A percentile compares a stretch with the other conserved stretches of the same genome.
Conservation (phyloP, 345 rosid species). For the Erodium maritimum region DNA sequence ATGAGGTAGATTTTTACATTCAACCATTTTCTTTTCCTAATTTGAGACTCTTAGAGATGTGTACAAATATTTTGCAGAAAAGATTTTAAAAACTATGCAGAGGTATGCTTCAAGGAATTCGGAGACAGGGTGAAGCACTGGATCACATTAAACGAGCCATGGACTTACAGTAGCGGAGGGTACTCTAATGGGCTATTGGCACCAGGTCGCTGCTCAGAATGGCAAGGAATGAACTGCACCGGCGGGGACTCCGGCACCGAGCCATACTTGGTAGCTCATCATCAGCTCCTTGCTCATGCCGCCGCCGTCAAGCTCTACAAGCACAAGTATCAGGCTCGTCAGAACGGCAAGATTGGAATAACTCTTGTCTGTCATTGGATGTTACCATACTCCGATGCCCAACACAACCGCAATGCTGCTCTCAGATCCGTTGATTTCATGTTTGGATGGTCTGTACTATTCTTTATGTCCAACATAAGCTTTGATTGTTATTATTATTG, state of each 20-base stretch:
- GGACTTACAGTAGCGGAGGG: slow-evolving; percentile 15
- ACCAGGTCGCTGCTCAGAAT: slow-evolving; percentile 38
- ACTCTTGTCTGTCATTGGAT: slow-evolving; percentile 31
- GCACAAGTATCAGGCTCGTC: slow-evolving; percentile 26
- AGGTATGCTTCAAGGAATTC: slow-evolving; percentile 27
- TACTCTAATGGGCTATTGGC: slow-evolving; percentile 17
- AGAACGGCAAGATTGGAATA: slow-evolving; percentile 38
- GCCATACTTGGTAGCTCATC: slow-evolving; percentile 36
- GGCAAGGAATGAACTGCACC: slow-evolving; percentile 19
- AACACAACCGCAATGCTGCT: slow-evolving; percentile 19
- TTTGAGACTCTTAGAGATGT: too few species aligned
- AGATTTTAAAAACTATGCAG: slow-evolving; percentile 30
- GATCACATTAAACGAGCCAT: slow-evolving; percentile 50
- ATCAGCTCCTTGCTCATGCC: slow-evolving; percentile 44
- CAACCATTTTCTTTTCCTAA: too few species aligned
- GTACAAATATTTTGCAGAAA: too few species aligned
- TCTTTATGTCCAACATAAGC: too few species aligned
- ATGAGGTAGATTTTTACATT: too few species aligned
- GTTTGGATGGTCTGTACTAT: slow-evolving; percentile 25
- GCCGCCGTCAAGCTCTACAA: slow-evolving; percentile 24
- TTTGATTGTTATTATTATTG: background rate
- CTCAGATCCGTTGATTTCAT: slow-evolving; percentile 26
- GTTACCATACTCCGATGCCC: slow-evolving; percentile 21
- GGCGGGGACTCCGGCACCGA: slow-evolving; percentile 37
- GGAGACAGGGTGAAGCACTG: slow-evolving; percentile 56